Evolutionary conservation across 306 rosid genomes (phyloP).

Genomic region (apple (Malus domestica)): ASM211411v1 NC_041793.1:25803001-25803500

Average conservation of each 20-base stretch:
- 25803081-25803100: constrained; percentile 84
- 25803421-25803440: not conserved
- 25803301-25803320: not conserved
- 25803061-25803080: constrained; percentile 70
- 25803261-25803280: not conserved
- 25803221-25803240: constrained; percentile 1
- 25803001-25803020: constrained; percentile 92
- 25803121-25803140: constrained; percentile 93
- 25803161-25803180: constrained; percentile 27
- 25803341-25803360: not conserved
- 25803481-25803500: not conserved
- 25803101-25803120: constrained; percentile 65
- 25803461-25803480: not conserved
- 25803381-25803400: not conserved
- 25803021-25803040: constrained; percentile 67
- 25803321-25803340: not conserved
- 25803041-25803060: constrained; percentile 52
- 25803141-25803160: constrained; percentile 90
- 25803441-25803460: not conserved
- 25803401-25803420: not conserved
- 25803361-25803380: not conserved
- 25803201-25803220: not conserved
- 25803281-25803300: not conserved
- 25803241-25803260: constrained; percentile 4
- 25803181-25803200: not conserved